Evolutionary conservation across 1,284 basidiomycete genomes (phyloP), one percentile per base, ranked within the genome.

Genomic region (Boletellus deceptivus): DNA sequence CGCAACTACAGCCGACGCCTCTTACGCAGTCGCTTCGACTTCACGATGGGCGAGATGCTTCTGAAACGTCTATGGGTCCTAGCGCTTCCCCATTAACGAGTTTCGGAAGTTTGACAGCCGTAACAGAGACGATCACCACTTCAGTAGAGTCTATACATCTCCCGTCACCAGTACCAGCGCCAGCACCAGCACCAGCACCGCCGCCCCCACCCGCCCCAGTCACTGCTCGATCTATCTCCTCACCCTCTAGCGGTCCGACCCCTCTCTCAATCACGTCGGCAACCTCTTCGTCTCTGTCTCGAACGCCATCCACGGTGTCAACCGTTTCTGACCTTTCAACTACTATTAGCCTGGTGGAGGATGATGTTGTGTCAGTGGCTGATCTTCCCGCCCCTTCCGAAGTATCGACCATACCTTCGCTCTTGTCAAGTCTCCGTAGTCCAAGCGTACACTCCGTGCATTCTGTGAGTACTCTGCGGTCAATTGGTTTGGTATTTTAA

Each of bases 1-100:
- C 84, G 0, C 68, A 84, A 16, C 70, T 90, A 20, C 72, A 72
- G 10, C 83, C 86, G 0, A 87, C 86, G 0, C 85, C 84, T 20
- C 84, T 85, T 14, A 67, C 83, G 4, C 73, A 75, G 43, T 82
- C 84, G 0, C 57, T 80, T 20, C 77, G 77, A 1, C 60, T 86
- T 25, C 77, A 75, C 2, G 84, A 87, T 44, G 78, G 75, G 1
- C 71, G 67, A 2, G 86, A 89, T 56, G 68, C 61, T 0, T 86
- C 84, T 54, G 86, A 89, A 42, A 79, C 79, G 0, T 68, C 78
- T 52, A 65, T 80, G 61, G 68, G 75, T 35, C 76, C 80, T 0
- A 79, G 71, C 48, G 70, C 72, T 25, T 79, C 78, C 1, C 78
- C 31, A 25, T 65, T 53, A 63, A 75, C 54, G 3, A 70, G 65